Conservation (phyloP, 192 early-diverging fungal genomes). For the Dissophora ornata region DNA sequence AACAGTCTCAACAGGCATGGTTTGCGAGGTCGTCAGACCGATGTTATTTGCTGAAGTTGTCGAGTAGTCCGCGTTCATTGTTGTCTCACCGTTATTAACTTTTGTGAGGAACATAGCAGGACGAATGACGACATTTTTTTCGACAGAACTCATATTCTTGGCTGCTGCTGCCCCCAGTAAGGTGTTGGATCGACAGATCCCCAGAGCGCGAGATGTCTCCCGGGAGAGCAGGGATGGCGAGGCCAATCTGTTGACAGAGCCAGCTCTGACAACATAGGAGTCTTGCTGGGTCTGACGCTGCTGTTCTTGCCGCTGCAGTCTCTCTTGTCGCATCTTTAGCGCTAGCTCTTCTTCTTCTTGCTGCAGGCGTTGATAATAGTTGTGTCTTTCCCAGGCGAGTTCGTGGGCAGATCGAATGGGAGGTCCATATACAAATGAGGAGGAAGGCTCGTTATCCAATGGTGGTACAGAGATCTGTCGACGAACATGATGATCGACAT, state of each 20-base stretch:
- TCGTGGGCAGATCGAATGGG: slow-evolving; percentile 20
- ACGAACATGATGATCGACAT: background rate
- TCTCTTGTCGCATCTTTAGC: background rate
- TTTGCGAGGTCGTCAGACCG: background rate
- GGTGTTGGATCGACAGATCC: slow-evolving; percentile 35
- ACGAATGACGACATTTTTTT: slow-evolving; percentile 7
- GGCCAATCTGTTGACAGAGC: slow-evolving; percentile 37
- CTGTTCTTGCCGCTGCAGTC: background rate
- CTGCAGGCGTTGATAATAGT: slow-evolving; percentile 40
- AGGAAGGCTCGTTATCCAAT: no score
- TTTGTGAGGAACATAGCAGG: background rate
- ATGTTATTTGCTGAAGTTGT: background rate
- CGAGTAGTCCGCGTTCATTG: background rate
- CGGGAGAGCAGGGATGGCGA: slow-evolving; percentile 17
- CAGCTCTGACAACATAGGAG: slow-evolving; percentile 17
- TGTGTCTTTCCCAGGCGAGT: slow-evolving; percentile 44
- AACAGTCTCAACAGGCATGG: background rate
- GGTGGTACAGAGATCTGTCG: background rate
- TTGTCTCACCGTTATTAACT: no score
- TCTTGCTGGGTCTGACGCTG: slow-evolving; percentile 1
- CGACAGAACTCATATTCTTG: slow-evolving; percentile 1
- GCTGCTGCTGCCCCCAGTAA: background rate
- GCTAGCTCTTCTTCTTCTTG: slow-evolving; percentile 19
- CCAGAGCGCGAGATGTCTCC: slow-evolving; percentile 31
- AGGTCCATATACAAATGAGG: background rate